A percentile compares a stretch with the other conserved stretches of the same genome.
These are phyloP conservation scores for Mikania micrantha DNA, from an alignment of 129 eudicot species.

Conservation along the genomic window DNA sequence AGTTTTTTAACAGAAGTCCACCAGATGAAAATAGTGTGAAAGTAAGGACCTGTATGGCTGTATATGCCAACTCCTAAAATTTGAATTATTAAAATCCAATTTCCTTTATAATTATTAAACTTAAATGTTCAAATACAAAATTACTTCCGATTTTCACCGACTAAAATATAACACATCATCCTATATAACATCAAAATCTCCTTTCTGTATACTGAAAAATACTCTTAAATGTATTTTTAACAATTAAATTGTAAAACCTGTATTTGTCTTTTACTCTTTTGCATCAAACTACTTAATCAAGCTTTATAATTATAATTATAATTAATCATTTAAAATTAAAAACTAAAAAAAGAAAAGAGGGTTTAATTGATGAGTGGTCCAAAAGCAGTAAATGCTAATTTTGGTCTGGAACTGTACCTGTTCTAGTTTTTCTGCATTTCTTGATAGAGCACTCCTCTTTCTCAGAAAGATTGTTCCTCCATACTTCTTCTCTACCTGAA, in stretches of 20 bases:
- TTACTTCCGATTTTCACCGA: too few species aligned
- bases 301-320: too few species aligned
- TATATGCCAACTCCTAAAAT: too few species aligned
- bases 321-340: slow-evolving; percentile 10
- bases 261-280: background rate
- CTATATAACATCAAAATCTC: background rate
- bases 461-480: slow-evolving; percentile 60
- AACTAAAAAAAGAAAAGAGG: background rate
- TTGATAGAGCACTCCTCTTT: slow-evolving; percentile 69
- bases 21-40: too few species aligned
- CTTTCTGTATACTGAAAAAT: background rate
- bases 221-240: background rate
- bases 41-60: too few species aligned
- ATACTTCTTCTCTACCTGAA: slow-evolving; percentile 79
- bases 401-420: slow-evolving; percentile 58
- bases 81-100: too few species aligned
- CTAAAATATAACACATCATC: background rate
- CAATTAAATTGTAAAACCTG: background rate
- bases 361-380: slow-evolving; percentile 53
- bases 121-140: too few species aligned
- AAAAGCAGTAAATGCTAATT: slow-evolving; percentile 31
- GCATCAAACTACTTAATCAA: background rate
- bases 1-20: too few species aligned
- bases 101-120: too few species aligned
- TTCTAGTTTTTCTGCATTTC: slow-evolving; percentile 69